Evolutionary conservation across 2,329 filamentous ascomycete genomes (phyloP).

Genomic region (Ceratocystis destructans): DNA sequence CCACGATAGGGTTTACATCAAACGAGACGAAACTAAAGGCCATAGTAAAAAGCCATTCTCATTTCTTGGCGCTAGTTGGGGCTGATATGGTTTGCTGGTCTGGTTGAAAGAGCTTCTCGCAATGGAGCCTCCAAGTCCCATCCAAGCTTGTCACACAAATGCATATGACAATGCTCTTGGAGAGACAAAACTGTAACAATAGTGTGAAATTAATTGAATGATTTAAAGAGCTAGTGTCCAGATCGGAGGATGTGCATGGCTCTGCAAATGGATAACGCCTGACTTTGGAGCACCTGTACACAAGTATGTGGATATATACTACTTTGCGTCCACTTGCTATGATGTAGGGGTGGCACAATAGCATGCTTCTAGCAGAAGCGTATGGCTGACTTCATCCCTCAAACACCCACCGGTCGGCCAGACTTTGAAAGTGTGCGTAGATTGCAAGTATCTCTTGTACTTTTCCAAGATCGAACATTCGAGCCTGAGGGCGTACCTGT

Average conservation of each 20-base stretch:
- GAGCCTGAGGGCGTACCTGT: no score
- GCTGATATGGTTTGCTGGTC: constrained; percentile 20
- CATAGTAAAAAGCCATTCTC: constrained; percentile 34
- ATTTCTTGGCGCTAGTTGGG: constrained; percentile 51
- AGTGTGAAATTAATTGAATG: neutral
- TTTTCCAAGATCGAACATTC: no score
- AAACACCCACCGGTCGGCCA: no score
- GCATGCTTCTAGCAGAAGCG: no score
- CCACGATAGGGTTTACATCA: constrained; percentile 49
- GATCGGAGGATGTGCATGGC: neutral
- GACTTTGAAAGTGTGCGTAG: no score
- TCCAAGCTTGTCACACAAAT: neutral
- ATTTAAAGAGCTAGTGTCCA: neutral
- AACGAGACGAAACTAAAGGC: constrained; percentile 36
- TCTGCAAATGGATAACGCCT: no score
- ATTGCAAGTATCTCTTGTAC: no score
- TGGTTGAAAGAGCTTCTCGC: neutral
- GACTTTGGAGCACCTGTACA: neutral
- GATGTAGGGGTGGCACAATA: neutral
- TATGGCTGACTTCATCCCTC: no score
- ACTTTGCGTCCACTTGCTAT: neutral
- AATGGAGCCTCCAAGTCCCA: neutral
- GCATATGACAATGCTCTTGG: neutral
- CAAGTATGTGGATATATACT: neutral
- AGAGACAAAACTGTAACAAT: neutral